A percentile compares a stretch with the other conserved stretches of the same genome.
Conservation (phyloP, 805 yeast species). For the Teunomyces gatunensis region DNA sequence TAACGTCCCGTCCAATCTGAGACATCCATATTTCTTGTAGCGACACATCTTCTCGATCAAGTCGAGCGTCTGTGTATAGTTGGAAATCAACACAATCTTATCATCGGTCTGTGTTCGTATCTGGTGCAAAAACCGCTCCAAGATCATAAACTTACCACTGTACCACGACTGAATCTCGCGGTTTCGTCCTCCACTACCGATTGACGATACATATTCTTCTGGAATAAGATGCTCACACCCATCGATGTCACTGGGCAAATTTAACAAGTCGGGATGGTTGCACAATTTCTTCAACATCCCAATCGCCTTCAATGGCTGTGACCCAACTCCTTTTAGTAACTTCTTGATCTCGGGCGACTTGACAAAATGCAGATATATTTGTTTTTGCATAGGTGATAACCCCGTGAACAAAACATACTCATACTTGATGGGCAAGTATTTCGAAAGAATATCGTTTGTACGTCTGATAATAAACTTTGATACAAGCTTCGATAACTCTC, state of each 20-base stretch:
- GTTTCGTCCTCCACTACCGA: slow-evolving; percentile 23
- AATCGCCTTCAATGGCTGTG: slow-evolving; percentile 88
- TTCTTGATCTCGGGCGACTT: slow-evolving; percentile 74
- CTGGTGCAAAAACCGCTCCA: slow-evolving; percentile 79
- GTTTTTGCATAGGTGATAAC: slow-evolving; percentile 71
- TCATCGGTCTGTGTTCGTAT: slow-evolving; percentile 83
- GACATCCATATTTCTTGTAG: slow-evolving; percentile 63
- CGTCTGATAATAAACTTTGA: slow-evolving; percentile 90
- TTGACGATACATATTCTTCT: slow-evolving; percentile 60
- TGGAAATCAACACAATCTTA: slow-evolving; percentile 90
- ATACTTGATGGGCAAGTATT: slow-evolving; percentile 91
- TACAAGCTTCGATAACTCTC: slow-evolving; percentile 70
- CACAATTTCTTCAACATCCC: slow-evolving; percentile 86
- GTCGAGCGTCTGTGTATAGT: slow-evolving; percentile 92
- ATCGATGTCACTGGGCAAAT: slow-evolving; percentile 73
- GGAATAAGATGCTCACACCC: slow-evolving; percentile 69
- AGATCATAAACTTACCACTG: slow-evolving; percentile 82
- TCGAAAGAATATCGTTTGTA: slow-evolving; percentile 90
- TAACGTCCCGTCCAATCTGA: slow-evolving; percentile 92
- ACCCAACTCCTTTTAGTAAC: slow-evolving; percentile 62
- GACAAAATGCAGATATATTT: slow-evolving; percentile 69
- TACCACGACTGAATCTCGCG: slow-evolving; percentile 74
- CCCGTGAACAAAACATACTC: slow-evolving; percentile 96
- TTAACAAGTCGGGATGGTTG: slow-evolving; percentile 86
- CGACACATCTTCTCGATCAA: slow-evolving; percentile 86